Conservation (phyloP, 2,329 filamentous ascomycete genomes). For the Emmonsia crescens region DNA sequence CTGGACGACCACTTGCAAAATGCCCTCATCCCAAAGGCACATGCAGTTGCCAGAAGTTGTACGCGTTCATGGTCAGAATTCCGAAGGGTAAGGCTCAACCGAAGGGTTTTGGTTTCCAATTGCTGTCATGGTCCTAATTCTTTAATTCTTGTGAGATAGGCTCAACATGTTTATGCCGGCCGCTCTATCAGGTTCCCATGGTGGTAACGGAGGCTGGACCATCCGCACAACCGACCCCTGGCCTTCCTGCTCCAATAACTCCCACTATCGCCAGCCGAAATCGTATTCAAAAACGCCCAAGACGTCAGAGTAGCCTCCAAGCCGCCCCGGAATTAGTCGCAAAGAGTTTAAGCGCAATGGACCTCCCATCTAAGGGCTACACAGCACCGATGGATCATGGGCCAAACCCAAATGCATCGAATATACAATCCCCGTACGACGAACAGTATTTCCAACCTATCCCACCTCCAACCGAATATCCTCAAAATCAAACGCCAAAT, state of each 20-base stretch:
- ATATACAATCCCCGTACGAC: not conserved
- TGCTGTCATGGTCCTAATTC: constrained; percentile 1
- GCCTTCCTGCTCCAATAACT: constrained; percentile 12
- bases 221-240: constrained; percentile 6
- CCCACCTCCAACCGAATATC: not conserved
- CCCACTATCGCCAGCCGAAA: constrained; percentile 1
- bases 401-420: not conserved
- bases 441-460: not conserved
- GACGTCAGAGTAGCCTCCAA: constrained; percentile 2
- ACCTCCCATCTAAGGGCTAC: not conserved
- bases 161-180: constrained; percentile 31
- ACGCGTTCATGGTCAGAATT: constrained; percentile 36
- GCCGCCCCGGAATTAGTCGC: not conserved
- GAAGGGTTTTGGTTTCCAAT: not conserved
- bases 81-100: constrained; percentile 27
- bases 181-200: constrained; percentile 29
- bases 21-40: constrained; percentile 36
- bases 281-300: not conserved
- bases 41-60: constrained; percentile 33
- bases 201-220: constrained; percentile 16
- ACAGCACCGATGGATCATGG: not conserved
- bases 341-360: not conserved
- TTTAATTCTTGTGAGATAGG: constrained; percentile 18
- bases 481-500: not conserved
- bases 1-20: constrained; percentile 37